These are phyloP conservation scores for Westerdykella sp. DNA, from an alignment of 2,329 filamentous ascomycete species.

Conservation along the genomic window DNA sequence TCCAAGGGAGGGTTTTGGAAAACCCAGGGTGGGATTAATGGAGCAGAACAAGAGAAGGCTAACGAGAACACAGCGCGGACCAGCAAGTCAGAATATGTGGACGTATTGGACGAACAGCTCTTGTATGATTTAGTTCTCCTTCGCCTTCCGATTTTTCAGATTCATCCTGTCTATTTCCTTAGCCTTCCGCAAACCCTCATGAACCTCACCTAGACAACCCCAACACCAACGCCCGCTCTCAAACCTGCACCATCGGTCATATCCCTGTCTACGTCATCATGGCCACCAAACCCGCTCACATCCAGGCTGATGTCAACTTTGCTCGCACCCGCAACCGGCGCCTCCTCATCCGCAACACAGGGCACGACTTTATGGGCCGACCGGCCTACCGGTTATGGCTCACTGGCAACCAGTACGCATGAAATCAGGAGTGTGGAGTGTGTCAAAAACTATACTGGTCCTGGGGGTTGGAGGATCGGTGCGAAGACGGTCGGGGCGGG, in stretches of 20 bases:
- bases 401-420: constrained; percentile 15
- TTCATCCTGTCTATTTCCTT: neutral
- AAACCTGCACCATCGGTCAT: constrained; percentile 6
- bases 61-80: constrained; percentile 1
- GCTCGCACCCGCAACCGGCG: constrained; percentile 6
- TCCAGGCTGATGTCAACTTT: constrained; percentile 11
- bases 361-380: constrained; percentile 13
- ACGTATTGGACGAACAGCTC: constrained; percentile 8
- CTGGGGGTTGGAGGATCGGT: constrained; percentile 7
- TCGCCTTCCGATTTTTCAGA: neutral
- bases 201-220: neutral
- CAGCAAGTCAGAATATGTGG: constrained; percentile 7
- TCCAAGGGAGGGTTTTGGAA: no score
- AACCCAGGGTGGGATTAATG: no score
- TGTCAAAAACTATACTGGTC: constrained; percentile 7
- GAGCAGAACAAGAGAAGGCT: no score
- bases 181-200: no score
- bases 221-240: neutral
- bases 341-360: constrained; percentile 11
- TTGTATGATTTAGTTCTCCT: neutral
- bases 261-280: constrained; percentile 10
- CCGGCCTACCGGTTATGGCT: constrained; percentile 9
- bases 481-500: constrained; percentile 11
- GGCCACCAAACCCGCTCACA: constrained; percentile 5
- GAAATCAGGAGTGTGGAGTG: constrained; percentile 8